phyloP scores from a whole-genome alignment of 306 rosid species.

The Lablab purpureus region DNA sequence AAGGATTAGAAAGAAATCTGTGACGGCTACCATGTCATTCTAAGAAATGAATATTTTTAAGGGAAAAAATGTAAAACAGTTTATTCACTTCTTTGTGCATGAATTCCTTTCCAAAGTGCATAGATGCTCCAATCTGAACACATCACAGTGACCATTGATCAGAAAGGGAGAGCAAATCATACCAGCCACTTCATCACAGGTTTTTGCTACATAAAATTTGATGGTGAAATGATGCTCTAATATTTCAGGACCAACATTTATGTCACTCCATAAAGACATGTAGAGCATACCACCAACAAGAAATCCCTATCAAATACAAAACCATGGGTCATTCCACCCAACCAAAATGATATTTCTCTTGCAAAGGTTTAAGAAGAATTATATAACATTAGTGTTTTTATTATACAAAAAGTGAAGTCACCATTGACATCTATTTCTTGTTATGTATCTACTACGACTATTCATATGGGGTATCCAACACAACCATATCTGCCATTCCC shows the following conservation, averaged over 20 bases:
- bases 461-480: slow-evolving; percentile 23
- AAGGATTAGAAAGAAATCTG: too few species aligned
- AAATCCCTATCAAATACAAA: not conserved
- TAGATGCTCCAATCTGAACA: not conserved
- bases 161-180: too few species aligned
- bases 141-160: not conserved
- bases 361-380: slow-evolving; percentile 1
- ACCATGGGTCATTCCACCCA: not conserved
- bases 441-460: not conserved
- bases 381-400: not conserved
- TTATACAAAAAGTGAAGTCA: slow-evolving; percentile 12
- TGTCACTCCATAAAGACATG: not conserved
- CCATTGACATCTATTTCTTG: slow-evolving; percentile 19
- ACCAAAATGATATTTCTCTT: not conserved
- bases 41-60: too few species aligned
- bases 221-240: not conserved
- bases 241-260: not conserved
- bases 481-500: slow-evolving; percentile 1
- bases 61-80: too few species aligned
- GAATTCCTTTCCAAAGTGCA: not conserved
- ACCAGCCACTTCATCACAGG: not conserved
- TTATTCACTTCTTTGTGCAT: too few species aligned
- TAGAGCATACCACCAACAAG: not conserved
- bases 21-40: too few species aligned
- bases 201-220: not conserved